Conservation (phyloP, 805 yeast species). For the Schwanniomyces pseudopolymorphus region DNA sequence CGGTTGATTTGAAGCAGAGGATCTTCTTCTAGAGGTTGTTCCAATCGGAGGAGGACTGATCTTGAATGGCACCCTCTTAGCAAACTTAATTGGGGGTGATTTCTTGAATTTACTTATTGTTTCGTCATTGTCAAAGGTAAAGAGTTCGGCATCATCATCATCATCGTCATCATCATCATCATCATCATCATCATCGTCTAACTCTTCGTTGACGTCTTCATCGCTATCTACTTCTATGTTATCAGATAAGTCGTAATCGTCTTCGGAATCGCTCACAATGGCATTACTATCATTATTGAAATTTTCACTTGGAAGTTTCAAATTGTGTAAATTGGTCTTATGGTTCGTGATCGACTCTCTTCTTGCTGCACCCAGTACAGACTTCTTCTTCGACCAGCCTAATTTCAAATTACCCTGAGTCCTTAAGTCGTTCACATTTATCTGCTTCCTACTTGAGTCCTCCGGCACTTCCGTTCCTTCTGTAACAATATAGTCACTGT, state of each 20-base stretch:
- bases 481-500: conserved; percentile 45
- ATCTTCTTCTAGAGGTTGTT: conserved; percentile 22
- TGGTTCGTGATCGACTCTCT: conserved; percentile 54
- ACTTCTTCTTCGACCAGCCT: conserved; percentile 41
- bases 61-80: conserved; percentile 41
- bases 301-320: conserved; percentile 44
- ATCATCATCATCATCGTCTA: conserved; percentile 37
- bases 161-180: conserved; percentile 24
- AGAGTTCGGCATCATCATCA: conserved; percentile 22
- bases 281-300: conserved; percentile 20
- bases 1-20: conserved; percentile 24
- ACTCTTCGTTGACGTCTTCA: conserved; percentile 27
- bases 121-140: conserved; percentile 28
- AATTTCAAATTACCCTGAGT: conserved; percentile 33
- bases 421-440: conserved; percentile 32
- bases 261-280: conserved; percentile 32
- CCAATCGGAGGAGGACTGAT: conserved; percentile 36
- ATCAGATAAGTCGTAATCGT: conserved; percentile 17
- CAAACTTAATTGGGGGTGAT: conserved; percentile 41
- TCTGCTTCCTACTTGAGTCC: conserved; percentile 22
- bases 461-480: conserved; percentile 38
- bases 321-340: conserved; percentile 43
- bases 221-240: conserved; percentile 8
- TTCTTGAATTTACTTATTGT: conserved; percentile 11
- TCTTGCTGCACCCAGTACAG: conserved; percentile 18